Evolutionary conservation across 352 stramenopile genomes (phyloP).

Genomic region (Globisporangium cystogenes): DNA sequence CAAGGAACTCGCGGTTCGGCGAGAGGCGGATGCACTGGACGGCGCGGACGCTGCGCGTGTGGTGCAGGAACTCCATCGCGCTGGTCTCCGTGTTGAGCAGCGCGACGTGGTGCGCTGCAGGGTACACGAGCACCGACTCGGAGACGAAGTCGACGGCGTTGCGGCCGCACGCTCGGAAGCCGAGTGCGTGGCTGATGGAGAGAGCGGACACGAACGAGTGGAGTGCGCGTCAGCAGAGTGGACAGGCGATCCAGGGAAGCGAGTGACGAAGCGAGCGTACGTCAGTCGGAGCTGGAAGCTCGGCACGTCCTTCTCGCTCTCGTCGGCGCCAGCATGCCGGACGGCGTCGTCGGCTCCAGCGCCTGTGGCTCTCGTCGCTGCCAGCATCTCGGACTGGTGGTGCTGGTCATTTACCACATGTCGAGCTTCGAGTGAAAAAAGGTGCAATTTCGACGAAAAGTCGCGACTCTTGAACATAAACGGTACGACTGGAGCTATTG

Average conservation of each 20-base stretch:
- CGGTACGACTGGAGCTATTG: too few species aligned
- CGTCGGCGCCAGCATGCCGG: background rate
- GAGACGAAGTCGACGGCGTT: conserved; percentile 51
- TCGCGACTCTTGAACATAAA: too few species aligned
- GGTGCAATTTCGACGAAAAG: too few species aligned
- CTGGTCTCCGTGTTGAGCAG: conserved; percentile 56
- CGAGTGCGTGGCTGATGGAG: conserved; percentile 33
- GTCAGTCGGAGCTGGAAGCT: conserved; percentile 33
- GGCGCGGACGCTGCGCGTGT: conserved; percentile 36
- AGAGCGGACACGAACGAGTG: conserved; percentile 14
- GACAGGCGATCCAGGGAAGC: too few species aligned
- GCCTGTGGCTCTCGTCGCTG: too few species aligned
- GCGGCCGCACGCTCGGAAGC: conserved; percentile 31
- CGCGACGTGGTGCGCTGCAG: conserved; percentile 54
- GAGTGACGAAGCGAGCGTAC: conserved; percentile 14
- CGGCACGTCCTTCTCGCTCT: conserved; percentile 26
- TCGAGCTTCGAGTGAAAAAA: too few species aligned
- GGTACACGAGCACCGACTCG: conserved; percentile 57
- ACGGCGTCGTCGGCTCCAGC: background rate
- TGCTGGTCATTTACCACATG: too few species aligned
- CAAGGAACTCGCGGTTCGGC: conserved; percentile 60
- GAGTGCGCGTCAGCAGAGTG: too few species aligned
- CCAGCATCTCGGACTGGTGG: too few species aligned
- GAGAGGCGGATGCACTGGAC: conserved; percentile 69
- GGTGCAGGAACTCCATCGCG: conserved; percentile 72